Percentiles rank a stretch among this genome's conserved stretches.
These are phyloP conservation scores for Gomphus bonarii DNA, from an alignment of 1,284 basidiomycete genomes.

Conservation along the genomic window DNA sequence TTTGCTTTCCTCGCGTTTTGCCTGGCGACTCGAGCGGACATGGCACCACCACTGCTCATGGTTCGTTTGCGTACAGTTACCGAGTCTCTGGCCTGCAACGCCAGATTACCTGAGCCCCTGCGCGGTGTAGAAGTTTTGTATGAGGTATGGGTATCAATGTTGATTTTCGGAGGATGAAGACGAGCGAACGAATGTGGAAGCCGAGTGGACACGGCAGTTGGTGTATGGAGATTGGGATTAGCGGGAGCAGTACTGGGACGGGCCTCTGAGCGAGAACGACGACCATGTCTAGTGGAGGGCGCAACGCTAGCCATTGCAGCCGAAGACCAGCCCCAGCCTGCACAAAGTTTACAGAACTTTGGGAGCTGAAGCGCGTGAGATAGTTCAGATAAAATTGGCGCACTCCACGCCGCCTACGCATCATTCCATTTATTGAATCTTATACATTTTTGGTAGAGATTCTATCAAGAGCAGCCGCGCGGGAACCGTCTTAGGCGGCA, in stretches of 20 bases:
- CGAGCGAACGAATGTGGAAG: constrained; percentile 7
- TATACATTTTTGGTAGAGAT: background rate
- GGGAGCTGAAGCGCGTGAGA: background rate
- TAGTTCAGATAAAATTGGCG: background rate
- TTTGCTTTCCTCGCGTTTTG: constrained; percentile 7
- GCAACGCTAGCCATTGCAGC: constrained; percentile 4
- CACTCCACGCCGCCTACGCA: background rate
- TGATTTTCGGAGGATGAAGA: constrained; percentile 1
- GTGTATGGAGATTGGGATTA: background rate
- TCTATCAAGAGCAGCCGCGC: background rate
- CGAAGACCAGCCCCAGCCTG: constrained; percentile 7
- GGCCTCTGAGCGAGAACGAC: background rate
- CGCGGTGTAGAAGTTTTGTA: constrained; percentile 16
- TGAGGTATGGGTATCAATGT: constrained; percentile 1
- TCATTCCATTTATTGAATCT: background rate
- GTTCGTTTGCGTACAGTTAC: constrained; percentile 17
- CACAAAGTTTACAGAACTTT: background rate
- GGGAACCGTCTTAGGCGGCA: background rate
- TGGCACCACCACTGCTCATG: constrained; percentile 10
- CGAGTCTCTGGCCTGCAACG: constrained; percentile 19
- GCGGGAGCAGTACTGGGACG: background rate
- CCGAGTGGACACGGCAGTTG: background rate
- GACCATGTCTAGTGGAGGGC: background rate
- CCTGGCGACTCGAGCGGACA: constrained; percentile 5
- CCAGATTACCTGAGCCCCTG: constrained; percentile 21